Evolutionary conservation across 495 filamentous ascomycete genomes (phyloP).

Genomic region (Penicillium turbatum): DNA sequence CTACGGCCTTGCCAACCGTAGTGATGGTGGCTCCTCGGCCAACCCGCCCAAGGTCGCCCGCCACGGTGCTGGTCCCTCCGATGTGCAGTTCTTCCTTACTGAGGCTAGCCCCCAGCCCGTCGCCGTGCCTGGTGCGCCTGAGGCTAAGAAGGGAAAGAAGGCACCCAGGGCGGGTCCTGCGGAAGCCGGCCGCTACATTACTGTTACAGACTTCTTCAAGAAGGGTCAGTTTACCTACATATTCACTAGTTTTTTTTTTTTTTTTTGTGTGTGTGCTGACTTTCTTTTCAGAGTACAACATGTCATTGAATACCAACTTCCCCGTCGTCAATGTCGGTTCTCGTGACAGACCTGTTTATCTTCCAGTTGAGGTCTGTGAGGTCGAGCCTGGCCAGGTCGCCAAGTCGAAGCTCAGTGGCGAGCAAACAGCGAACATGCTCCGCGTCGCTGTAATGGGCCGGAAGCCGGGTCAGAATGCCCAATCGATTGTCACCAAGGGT

Average conservation of each 20-base stretch:
- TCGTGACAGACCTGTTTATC: slow-evolving; percentile 52
- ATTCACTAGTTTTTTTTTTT: background rate
- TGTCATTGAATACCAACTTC: slow-evolving; percentile 33
- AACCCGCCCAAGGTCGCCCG: slow-evolving; percentile 32
- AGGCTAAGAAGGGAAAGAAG: slow-evolving; percentile 36
- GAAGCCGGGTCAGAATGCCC: slow-evolving; percentile 58
- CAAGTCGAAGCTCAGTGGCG: slow-evolving; percentile 47
- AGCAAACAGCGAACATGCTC: slow-evolving; percentile 63
- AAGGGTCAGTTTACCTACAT: slow-evolving; percentile 22
- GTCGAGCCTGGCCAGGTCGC: slow-evolving; percentile 65
- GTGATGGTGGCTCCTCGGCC: slow-evolving; percentile 31
- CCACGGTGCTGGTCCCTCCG: slow-evolving; percentile 38
- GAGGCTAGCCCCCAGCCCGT: slow-evolving; percentile 14
- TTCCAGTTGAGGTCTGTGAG: slow-evolving; percentile 62
- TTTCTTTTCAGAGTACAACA: slow-evolving; percentile 37
- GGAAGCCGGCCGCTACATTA: slow-evolving; percentile 40
- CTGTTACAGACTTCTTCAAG: slow-evolving; percentile 50
- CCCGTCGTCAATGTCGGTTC: slow-evolving; percentile 72
- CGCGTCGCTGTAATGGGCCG: slow-evolving; percentile 58
- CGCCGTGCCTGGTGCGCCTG: background rate
- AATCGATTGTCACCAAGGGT: slow-evolving; percentile 57
- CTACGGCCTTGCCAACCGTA: slow-evolving; percentile 38
- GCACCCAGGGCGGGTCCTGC: slow-evolving; percentile 30
- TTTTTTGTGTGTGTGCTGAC: too few relatives aligned
- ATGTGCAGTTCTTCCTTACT: slow-evolving; percentile 46